phyloP scores from a whole-genome alignment of 768 basidiomycete species.

The Termitomyces heimii region DNA sequence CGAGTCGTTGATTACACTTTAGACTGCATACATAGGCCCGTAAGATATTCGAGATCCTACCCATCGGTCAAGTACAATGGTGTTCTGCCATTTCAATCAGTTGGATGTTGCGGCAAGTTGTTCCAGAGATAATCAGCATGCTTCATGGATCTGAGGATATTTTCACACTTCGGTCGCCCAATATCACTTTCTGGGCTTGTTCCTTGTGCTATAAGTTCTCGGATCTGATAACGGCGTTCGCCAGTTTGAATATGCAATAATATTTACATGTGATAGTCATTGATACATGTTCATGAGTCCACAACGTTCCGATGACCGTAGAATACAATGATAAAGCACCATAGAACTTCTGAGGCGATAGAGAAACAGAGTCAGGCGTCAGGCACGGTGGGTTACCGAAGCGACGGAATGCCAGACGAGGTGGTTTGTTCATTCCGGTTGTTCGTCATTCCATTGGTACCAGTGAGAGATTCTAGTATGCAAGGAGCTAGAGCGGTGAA shows the following conservation, averaged over 20 bases:
- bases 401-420: background rate
- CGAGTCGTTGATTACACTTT: background rate
- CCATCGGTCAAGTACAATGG: background rate
- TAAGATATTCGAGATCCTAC: background rate
- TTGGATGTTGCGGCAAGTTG: no score
- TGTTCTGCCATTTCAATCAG: no score
- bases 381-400: background rate
- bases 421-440: background rate
- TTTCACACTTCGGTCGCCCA: background rate
- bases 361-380: no score
- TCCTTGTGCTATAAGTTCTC: no score
- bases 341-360: background rate
- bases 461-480: background rate
- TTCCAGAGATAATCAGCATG: background rate
- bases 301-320: background rate
- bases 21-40: background rate
- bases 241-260: background rate
- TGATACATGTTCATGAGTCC: background rate
- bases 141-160: background rate
- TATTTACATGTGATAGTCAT: background rate
- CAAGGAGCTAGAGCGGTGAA: background rate
- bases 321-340: background rate
- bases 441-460: background rate
- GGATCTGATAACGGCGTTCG: background rate
- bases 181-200: background rate